Percentiles rank a stretch among this genome's conserved stretches.
Conservation (phyloP, 495 filamentous ascomycete species). For the Podospora pseudoanserina region DNA sequence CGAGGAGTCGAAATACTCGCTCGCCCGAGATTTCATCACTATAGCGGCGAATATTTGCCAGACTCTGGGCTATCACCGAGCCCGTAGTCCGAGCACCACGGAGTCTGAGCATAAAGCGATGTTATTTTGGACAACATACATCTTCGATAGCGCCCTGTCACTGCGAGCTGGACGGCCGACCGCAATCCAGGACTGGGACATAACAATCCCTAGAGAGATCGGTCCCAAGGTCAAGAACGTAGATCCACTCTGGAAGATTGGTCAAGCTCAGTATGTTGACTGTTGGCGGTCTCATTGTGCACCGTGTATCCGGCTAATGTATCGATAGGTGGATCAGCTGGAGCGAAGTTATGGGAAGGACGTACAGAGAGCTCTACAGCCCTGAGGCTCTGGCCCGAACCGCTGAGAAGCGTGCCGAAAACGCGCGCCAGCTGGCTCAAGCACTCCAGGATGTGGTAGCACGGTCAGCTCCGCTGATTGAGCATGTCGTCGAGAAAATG, state of each 20-base stretch:
- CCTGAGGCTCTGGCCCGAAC: conserved; percentile 53
- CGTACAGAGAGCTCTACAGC: conserved; percentile 60
- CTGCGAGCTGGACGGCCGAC: conserved; percentile 62
- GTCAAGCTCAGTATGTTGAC: conserved; percentile 36
- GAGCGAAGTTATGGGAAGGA: conserved; percentile 49
- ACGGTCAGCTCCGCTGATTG: conserved; percentile 17
- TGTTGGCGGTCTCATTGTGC: neutral
- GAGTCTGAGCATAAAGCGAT: conserved; percentile 37
- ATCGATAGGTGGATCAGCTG: neutral
- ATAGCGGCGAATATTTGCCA: conserved; percentile 58
- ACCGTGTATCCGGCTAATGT: neutral
- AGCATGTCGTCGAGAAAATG: conserved; percentile 15
- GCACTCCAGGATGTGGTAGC: neutral
- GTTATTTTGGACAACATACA: conserved; percentile 64
- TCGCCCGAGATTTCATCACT: conserved; percentile 60
- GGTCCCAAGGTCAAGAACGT: conserved; percentile 30
- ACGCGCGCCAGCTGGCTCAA: conserved; percentile 31
- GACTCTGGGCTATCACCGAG: conserved; percentile 61
- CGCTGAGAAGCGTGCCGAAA: conserved; percentile 42
- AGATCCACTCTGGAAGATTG: conserved; percentile 32
- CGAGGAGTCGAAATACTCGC: conserved; percentile 59
- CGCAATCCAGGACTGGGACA: conserved; percentile 61
- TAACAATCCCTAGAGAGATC: conserved; percentile 46
- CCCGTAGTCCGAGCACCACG: conserved; percentile 33
- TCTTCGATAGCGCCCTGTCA: conserved; percentile 57